These are phyloP conservation scores for Nannizzia gypsea DNA, from an alignment of 2,329 filamentous ascomycete genomes.

Conservation along the genomic window DNA sequence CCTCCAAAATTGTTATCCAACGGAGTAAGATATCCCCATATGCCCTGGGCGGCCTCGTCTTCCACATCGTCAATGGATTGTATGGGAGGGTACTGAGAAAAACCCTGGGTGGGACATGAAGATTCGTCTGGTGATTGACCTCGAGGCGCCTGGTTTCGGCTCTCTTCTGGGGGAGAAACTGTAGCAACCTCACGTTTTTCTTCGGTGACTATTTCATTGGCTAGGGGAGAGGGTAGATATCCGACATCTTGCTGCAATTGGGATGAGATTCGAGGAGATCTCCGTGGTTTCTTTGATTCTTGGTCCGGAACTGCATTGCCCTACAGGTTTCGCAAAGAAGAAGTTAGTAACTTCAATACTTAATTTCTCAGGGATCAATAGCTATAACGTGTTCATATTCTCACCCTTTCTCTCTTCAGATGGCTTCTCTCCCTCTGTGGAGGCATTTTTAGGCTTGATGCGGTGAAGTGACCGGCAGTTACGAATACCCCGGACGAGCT, in stretches of 20 bases:
- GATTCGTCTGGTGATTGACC: slow-evolving; percentile 49
- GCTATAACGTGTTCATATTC: slow-evolving; percentile 21
- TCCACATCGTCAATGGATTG: slow-evolving; percentile 69
- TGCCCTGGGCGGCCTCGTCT: slow-evolving; percentile 71
- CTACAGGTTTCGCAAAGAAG: slow-evolving; percentile 11
- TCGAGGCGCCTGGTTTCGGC: slow-evolving; percentile 42
- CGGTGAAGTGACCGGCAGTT: not conserved
- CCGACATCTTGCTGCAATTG: slow-evolving; percentile 47
- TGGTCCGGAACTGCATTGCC: slow-evolving; percentile 44
- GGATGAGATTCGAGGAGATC: slow-evolving; percentile 61
- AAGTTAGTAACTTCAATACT: not conserved
- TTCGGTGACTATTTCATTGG: slow-evolving; percentile 52
- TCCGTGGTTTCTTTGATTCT: slow-evolving; percentile 72
- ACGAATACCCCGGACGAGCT: not conserved
- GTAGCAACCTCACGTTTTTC: slow-evolving; percentile 56
- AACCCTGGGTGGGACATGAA: slow-evolving; percentile 58
- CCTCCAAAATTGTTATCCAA: slow-evolving; percentile 59
- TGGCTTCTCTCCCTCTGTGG: slow-evolving; percentile 61
- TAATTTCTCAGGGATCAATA: too few species aligned
- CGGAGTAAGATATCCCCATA: slow-evolving; percentile 92
- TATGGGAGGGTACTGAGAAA: slow-evolving; percentile 67
- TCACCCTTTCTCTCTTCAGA: slow-evolving; percentile 69
- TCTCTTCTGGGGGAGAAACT: slow-evolving; percentile 54
- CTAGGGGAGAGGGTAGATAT: slow-evolving; percentile 72
- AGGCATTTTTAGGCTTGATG: slow-evolving; percentile 8